phyloP scores from a whole-genome alignment of 495 filamentous ascomycete genomes.

The Bacidia gigantensis region DNA sequence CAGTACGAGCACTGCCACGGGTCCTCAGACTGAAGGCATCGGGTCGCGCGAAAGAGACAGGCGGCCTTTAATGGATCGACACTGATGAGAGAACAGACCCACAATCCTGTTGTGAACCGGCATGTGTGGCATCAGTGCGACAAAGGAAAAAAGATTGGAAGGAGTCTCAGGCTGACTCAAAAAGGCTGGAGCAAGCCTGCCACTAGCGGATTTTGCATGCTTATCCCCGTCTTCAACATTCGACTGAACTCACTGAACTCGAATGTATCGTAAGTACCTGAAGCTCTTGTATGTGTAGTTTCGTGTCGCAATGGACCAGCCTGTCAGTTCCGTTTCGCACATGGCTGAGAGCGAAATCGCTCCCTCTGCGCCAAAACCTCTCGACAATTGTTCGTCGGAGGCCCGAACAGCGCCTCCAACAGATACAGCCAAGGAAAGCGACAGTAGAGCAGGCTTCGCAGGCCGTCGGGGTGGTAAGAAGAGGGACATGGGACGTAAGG shows the following conservation, averaged over 20 bases:
- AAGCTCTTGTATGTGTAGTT: too few relatives aligned
- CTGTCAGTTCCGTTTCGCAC: too few relatives aligned
- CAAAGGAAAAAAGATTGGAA: conserved; percentile 25
- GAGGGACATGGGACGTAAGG: conserved; percentile 50
- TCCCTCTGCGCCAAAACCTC: background rate
- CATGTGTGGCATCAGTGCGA: conserved; percentile 4
- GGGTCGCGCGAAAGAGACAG: too few relatives aligned
- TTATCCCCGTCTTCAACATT: too few relatives aligned
- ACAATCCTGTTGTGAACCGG: background rate
- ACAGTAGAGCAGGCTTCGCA: conserved; percentile 5
- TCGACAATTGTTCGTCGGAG: background rate
- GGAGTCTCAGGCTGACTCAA: background rate
- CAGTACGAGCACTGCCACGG: too few relatives aligned
- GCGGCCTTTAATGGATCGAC: conserved; percentile 2
- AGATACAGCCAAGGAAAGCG: conserved; percentile 12
- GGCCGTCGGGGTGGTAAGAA: conserved; percentile 40
- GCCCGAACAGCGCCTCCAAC: background rate
- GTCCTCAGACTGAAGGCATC: too few relatives aligned
- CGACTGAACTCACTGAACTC: too few relatives aligned
- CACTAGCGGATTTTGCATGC: too few relatives aligned
- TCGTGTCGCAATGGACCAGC: too few relatives aligned
- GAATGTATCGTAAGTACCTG: too few relatives aligned
- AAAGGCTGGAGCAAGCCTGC: too few relatives aligned
- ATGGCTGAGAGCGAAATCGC: too few relatives aligned
- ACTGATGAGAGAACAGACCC: conserved; percentile 11